phyloP scores from a whole-genome alignment of 2,329 filamentous ascomycete species.

The Colletotrichum spinosum region DNA sequence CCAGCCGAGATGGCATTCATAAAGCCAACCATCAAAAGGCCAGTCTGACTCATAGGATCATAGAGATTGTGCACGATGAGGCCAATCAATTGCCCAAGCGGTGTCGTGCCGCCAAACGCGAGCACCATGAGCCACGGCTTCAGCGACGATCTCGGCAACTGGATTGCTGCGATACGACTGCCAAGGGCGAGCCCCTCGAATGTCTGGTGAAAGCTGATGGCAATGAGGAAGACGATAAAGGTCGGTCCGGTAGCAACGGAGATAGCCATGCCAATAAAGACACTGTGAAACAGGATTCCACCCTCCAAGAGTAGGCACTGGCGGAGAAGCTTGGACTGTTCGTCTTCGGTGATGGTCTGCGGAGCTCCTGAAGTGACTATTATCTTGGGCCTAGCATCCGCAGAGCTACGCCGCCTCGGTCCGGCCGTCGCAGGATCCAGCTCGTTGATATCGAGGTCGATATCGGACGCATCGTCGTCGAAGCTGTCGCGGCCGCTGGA shows the following conservation, averaged over 20 bases:
- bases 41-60: slow-evolving; percentile 80
- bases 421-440: slow-evolving; percentile 57
- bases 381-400: slow-evolving; percentile 40
- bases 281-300: slow-evolving; percentile 85
- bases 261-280: slow-evolving; percentile 90
- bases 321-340: slow-evolving; percentile 75
- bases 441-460: slow-evolving; percentile 72
- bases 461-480: slow-evolving; percentile 63
- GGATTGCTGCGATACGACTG: slow-evolving; percentile 84
- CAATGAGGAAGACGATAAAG: slow-evolving; percentile 83
- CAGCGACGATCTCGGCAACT: slow-evolving; percentile 78
- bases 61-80: slow-evolving; percentile 83
- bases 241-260: slow-evolving; percentile 83
- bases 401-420: slow-evolving; percentile 41
- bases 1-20: slow-evolving; percentile 90
- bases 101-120: slow-evolving; percentile 75
- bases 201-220: slow-evolving; percentile 87
- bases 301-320: slow-evolving; percentile 86
- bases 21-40: slow-evolving; percentile 84
- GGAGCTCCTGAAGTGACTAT: slow-evolving; percentile 28
- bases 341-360: slow-evolving; percentile 56
- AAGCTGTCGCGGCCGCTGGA: slow-evolving; percentile 35
- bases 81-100: slow-evolving; percentile 77
- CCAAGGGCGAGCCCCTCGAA: slow-evolving; percentile 91
- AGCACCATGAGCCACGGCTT: slow-evolving; percentile 88